Evolutionary conservation across 2,329 filamentous ascomycete species (phyloP), one percentile per base, ranked within the genome.

Genomic region (Venturia effusa): DNA sequence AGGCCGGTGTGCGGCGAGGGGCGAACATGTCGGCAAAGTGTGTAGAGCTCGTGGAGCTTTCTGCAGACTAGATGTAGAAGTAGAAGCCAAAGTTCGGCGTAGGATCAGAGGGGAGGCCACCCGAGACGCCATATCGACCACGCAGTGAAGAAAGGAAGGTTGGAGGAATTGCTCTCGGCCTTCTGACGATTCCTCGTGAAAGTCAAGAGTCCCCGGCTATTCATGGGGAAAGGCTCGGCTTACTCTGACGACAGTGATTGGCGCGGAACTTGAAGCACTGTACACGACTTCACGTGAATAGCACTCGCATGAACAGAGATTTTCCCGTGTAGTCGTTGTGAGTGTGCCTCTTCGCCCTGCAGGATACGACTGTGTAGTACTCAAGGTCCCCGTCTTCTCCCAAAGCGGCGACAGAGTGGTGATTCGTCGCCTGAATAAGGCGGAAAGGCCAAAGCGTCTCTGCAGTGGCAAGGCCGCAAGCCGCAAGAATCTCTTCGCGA

Each of bases 1-100:
- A 22, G 74, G 74, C 40, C 70, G 68, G 64, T 70, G 71, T 59
- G 30, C 40, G 39, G n/a, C 51, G 27, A 43, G 51, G 11, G 40
- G 60, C 60, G 60, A 62, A 62, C 24, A 62, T 4, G 51, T 34
- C 24, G 4, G 51, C 51, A 34, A 30, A 24, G 7, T 27, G 10
- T 40, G 40, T 40, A 40, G 3, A 22, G 37, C 40, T 60, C 59
- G 32, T 22, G 59, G 37, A 60, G 59, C 37, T 24, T 24, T 60
- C 11, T 32, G 59, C 15, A 22, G 17, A 60, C 40, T 34, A 37
- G 34, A 27, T 41, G 15, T 32, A 6, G 59, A 13, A 40, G 59
- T 24, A n/a, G 37, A 30, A 32, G n/a, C 40, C 22, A 60, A 24
- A 39, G 37, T 40, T n/a, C 37, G 34, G 37, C 59, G 59, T 22